Percentiles rank a stretch among this genome's conserved stretches.
phyloP scores from a whole-genome alignment of 768 basidiomycete genomes.

The Russula emetica region DNA sequence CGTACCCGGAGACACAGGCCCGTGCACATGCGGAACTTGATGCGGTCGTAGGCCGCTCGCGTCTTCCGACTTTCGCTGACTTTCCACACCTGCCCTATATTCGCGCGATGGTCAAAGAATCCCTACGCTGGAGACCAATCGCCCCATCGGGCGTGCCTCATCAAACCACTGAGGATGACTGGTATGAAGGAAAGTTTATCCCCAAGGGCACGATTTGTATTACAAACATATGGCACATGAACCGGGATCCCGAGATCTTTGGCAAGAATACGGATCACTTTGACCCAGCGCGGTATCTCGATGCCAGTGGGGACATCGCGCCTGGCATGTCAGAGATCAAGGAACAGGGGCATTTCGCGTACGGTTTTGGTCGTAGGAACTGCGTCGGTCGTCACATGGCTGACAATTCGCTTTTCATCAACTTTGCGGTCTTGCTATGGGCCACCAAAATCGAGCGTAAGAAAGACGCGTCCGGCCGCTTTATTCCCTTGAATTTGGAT shows the following conservation, averaged over 20 bases:
- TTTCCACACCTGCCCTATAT: constrained; percentile 2
- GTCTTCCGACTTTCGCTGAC: not conserved
- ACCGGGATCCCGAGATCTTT: constrained; percentile 1
- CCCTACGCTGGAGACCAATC: not conserved
- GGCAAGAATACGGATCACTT: not conserved
- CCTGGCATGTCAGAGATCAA: not conserved
- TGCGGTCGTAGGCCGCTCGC: not conserved
- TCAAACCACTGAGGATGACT: not conserved
- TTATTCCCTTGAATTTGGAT: not conserved
- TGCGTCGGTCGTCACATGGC: not conserved
- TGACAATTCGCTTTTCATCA: constrained; percentile 1
- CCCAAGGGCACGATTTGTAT: not conserved
- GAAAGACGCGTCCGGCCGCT: not conserved
- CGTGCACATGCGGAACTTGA: constrained; percentile 1
- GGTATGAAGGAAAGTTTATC: constrained; percentile 4
- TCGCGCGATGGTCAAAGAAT: constrained; percentile 3
- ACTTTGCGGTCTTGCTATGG: not conserved
- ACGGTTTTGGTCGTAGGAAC: not conserved
- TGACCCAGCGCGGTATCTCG: not conserved
- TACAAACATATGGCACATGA: not conserved
- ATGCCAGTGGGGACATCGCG: not conserved
- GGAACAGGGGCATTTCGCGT: not conserved
- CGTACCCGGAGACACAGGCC: not conserved
- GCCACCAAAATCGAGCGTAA: not conserved
- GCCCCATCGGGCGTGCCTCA: not conserved